phyloP scores from a whole-genome alignment of 805 yeast genomes.

The Teunomyces cretensis region DNA sequence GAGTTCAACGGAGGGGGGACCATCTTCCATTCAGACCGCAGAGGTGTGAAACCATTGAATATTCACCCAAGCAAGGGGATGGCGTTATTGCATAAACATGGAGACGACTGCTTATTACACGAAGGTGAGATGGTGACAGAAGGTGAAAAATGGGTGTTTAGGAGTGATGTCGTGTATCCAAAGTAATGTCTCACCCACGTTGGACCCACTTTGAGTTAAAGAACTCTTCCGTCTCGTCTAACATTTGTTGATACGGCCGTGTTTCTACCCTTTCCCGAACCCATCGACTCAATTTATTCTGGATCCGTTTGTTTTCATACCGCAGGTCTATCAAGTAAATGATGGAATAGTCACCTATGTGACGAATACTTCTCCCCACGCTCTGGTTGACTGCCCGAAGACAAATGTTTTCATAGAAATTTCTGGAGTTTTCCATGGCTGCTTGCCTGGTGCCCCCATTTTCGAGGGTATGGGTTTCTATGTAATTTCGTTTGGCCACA shows the following conservation, averaged over 20 bases:
- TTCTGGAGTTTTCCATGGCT: conserved; percentile 50
- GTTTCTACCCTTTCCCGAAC: conserved; percentile 36
- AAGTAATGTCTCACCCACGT: conserved; percentile 5
- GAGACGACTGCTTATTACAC: conserved; percentile 61
- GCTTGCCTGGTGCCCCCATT: conserved; percentile 47
- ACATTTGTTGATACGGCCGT: conserved; percentile 8
- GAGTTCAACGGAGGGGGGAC: conserved; percentile 63
- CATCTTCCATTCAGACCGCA: conserved; percentile 41
- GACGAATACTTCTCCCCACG: conserved; percentile 89
- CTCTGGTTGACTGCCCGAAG: conserved; percentile 92
- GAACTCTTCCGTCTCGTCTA: conserved; percentile 27
- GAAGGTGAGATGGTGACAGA: conserved; percentile 51
- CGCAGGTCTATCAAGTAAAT: conserved; percentile 72
- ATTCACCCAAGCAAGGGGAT: conserved; percentile 53
- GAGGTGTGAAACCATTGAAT: conserved; percentile 23
- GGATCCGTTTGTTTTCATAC: conserved; percentile 47
- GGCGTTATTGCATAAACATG: conserved; percentile 65
- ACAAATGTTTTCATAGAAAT: conserved; percentile 78
- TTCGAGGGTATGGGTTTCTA: conserved; percentile 51
- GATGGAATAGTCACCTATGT: conserved; percentile 74
- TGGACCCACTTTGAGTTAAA: conserved; percentile 18
- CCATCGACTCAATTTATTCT: conserved; percentile 71
- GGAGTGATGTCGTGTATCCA: conserved; percentile 52
- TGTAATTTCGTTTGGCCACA: conserved; percentile 64
- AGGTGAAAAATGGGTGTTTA: conserved; percentile 62